phyloP scores from a whole-genome alignment of 169 alveolate genomes.

The Plasmodium falciparum region DNA sequence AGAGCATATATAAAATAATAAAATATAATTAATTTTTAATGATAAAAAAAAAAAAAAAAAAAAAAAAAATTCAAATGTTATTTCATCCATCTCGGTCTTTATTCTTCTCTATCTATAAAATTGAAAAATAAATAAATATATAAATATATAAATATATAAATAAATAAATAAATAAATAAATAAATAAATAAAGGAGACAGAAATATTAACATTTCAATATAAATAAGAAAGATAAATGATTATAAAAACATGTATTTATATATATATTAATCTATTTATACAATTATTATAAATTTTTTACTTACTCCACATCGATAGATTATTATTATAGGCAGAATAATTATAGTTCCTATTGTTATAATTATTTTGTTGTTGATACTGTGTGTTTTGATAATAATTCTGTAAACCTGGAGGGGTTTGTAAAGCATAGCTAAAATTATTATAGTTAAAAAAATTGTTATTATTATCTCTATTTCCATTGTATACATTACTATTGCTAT shows the following conservation, averaged over 20 bases:
- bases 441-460: constrained; percentile 59
- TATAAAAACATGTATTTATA: too few species aligned
- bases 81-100: not conserved
- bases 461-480: constrained; percentile 62
- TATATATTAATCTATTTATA: not conserved
- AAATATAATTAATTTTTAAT: not conserved
- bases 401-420: constrained; percentile 74
- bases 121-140: not conserved
- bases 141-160: not conserved
- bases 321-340: constrained; percentile 64
- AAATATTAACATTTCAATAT: not conserved
- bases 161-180: not conserved
- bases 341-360: constrained; percentile 63
- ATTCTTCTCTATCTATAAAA: constrained; percentile 66
- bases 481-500: constrained; percentile 65
- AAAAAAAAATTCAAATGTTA: not conserved
- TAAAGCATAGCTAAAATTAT: constrained; percentile 37
- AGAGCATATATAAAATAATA: not conserved
- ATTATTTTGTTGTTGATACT: constrained; percentile 71
- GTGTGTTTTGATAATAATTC: constrained; percentile 58
- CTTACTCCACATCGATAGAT: constrained; percentile 77
- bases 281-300: not conserved
- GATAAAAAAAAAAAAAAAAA: not conserved
- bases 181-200: not conserved
- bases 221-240: too few species aligned